Conservation (phyloP, 345 rosid species). For the Citropsis articulata region DNA sequence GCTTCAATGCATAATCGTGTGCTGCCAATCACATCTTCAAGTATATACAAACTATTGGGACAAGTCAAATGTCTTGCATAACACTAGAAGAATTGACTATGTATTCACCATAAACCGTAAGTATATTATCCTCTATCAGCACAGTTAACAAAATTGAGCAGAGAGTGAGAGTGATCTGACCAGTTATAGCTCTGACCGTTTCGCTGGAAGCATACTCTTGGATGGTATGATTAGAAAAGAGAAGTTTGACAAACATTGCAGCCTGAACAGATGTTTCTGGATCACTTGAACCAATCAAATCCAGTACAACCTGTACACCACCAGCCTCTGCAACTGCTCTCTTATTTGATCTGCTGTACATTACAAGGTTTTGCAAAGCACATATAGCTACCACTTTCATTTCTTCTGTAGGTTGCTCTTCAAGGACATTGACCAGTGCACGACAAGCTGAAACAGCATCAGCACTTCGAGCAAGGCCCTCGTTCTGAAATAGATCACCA, state of each 20-base stretch:
- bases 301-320: conserved; percentile 96
- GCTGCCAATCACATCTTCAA: neutral
- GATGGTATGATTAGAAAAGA: conserved; percentile 94
- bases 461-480: conserved; percentile 87
- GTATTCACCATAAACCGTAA: neutral
- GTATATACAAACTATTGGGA: neutral
- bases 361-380: conserved; percentile 95
- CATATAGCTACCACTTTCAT: conserved; percentile 99
- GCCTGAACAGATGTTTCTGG: conserved; percentile 97
- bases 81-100: neutral
- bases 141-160: neutral
- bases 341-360: conserved; percentile 93
- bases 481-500: conserved; percentile 97
- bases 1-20: neutral
- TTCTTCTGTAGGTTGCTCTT: conserved; percentile 99
- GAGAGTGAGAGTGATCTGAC: conserved; percentile 35
- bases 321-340: conserved; percentile 99
- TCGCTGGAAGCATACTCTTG: conserved; percentile 99
- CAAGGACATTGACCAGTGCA: conserved; percentile 94
- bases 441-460: conserved; percentile 98
- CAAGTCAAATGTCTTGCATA: neutral
- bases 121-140: neutral
- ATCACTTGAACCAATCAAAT: conserved; percentile 91
- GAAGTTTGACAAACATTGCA: conserved; percentile 92
- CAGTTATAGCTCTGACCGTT: conserved; percentile 98